These are phyloP conservation scores for Stachybotrys chartarum DNA, from an alignment of 2,329 filamentous ascomycete genomes.

Conservation along the genomic window DNA sequence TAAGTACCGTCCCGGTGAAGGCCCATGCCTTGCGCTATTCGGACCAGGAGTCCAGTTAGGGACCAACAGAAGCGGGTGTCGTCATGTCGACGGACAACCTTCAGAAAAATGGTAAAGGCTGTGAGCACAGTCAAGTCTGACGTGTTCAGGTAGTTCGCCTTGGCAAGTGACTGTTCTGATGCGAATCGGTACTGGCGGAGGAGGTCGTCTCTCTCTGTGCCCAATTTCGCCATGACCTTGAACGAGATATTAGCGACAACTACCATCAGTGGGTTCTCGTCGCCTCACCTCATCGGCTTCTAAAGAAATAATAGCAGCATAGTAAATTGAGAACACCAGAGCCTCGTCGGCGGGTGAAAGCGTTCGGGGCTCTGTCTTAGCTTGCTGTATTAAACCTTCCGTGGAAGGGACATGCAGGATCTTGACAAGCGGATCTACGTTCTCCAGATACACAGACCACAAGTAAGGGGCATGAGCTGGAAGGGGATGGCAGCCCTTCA, in stretches of 20 bases:
- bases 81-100: slow-evolving; percentile 37
- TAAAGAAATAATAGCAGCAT: slow-evolving; percentile 49
- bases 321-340: slow-evolving; percentile 57
- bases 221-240: slow-evolving; percentile 31
- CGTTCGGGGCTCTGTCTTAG: slow-evolving; percentile 50
- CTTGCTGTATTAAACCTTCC: slow-evolving; percentile 52
- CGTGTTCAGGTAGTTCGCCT: slow-evolving; percentile 50
- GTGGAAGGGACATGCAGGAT: slow-evolving; percentile 63
- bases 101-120: slow-evolving; percentile 50
- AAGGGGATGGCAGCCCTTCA: slow-evolving; percentile 52
- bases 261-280: not conserved
- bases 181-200: slow-evolving; percentile 43
- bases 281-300: slow-evolving; percentile 49
- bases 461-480: slow-evolving; percentile 59
- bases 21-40: slow-evolving; percentile 53
- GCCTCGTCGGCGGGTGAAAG: slow-evolving; percentile 52
- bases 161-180: slow-evolving; percentile 49
- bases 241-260: not conserved
- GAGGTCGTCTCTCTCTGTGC: slow-evolving; percentile 35
- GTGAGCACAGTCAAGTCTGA: slow-evolving; percentile 51
- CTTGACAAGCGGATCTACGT: slow-evolving; percentile 67
- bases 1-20: slow-evolving; percentile 48
- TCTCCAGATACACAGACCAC: slow-evolving; percentile 66
- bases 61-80: slow-evolving; percentile 52
- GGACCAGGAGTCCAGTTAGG: slow-evolving; percentile 48